Conservation (phyloP, 371 early-diverging fungal species). For the Mortierella sp. region DNA sequence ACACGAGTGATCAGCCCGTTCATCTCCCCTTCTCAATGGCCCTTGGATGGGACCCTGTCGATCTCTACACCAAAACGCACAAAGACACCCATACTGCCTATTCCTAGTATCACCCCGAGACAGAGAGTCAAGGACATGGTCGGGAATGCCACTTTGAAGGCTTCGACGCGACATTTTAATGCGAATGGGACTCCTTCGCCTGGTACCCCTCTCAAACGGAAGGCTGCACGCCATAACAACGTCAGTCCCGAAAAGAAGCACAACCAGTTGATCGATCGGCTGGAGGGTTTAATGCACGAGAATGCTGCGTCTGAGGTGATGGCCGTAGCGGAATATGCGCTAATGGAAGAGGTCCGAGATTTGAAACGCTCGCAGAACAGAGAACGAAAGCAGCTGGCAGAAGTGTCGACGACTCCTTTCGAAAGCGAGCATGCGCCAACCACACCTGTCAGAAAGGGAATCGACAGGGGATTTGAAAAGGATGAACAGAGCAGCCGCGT, state of each 20-base stretch:
- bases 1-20: slow-evolving; percentile 20
- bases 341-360: slow-evolving; percentile 27
- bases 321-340: slow-evolving; percentile 35
- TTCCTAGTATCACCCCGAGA: slow-evolving; percentile 16
- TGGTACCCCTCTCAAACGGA: slow-evolving; percentile 5
- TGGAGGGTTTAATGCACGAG: slow-evolving; percentile 41
- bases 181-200: background rate
- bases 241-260: slow-evolving; percentile 32
- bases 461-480: too few species aligned
- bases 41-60: slow-evolving; percentile 9
- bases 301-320: slow-evolving; percentile 29
- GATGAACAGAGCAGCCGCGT: background rate
- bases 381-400: slow-evolving; percentile 10
- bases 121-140: slow-evolving; percentile 29
- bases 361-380: slow-evolving; percentile 36
- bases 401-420: background rate
- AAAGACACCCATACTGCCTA: background rate
- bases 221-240: background rate
- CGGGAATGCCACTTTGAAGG: background rate
- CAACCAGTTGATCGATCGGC: slow-evolving; percentile 25
- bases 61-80: slow-evolving; percentile 32
- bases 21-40: slow-evolving; percentile 38
- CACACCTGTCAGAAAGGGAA: too few species aligned
- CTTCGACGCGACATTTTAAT: background rate
- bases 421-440: too few species aligned